Base-by-base conservation (phyloP, 352 stramenopile genomes). In the Phytopythium aichiense region DNA sequence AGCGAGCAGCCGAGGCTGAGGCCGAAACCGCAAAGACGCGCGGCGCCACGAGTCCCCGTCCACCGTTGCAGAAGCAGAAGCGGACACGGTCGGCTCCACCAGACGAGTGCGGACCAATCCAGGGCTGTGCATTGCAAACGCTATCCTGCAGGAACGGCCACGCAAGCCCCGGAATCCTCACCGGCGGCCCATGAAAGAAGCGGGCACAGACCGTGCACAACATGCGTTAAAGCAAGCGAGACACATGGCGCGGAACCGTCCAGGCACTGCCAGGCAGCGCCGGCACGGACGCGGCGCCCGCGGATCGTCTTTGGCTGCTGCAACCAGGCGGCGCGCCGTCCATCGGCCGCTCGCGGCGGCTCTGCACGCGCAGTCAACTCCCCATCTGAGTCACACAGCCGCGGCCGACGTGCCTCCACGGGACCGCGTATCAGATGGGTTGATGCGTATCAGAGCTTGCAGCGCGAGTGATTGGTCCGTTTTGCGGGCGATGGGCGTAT, bases 301-400 rank as follows among this genome's bases (percentile, higher is more conserved):
- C 22, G 42, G 20, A 49, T 49, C 42, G 42, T 49, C 42, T 49
- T 49, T 49, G 20, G 42, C 42, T 49, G 42, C 20, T 49, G 42
- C 42, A 25, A 49, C 42, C 20, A 49, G 18, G 22, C 22, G 8
- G 42, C 42, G 38, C 38, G 7, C 18, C 40, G 7, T 25, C 42
- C 7, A 25, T 25, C 11, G 6, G 18, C 18, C 42, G 9, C 2
- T 9, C 18, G 42, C 20, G 42, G 42, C 42, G 18, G 18, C 42
- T 49, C 16, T 49, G 42, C 20, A 20, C 42, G 42, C 42, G 42
- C 42, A 49, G 42, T 49, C 42, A 49, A 49, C 42, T 25, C 42
- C 1, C 42, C 20, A 49, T 49, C 42, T 49, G 42, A 49, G 42
- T 49, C 42, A 49, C 15, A 22, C 16, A 20, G n/a, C n/a, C n/a